Evolutionary conservation across 2,329 filamentous ascomycete genomes (phyloP).

Genomic region (Diplocarpon mali): DNA sequence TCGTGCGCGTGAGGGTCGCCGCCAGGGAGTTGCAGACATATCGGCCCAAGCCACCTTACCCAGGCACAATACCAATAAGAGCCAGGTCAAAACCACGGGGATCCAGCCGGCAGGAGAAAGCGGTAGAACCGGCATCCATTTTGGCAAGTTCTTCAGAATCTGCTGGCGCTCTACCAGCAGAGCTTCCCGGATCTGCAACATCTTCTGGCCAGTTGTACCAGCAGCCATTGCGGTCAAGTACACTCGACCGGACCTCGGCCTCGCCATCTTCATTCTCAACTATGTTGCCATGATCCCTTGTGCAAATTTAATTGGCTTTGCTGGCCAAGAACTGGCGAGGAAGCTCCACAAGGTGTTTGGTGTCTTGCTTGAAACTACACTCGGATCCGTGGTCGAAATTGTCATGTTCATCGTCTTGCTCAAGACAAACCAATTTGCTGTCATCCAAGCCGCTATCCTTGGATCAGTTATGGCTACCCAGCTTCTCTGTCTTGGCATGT

Average conservation of each 20-base stretch:
- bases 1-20: no score
- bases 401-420: conserved; percentile 73
- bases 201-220: conserved; percentile 67
- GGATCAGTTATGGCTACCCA: conserved; percentile 77
- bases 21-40: no score
- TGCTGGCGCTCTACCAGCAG: conserved; percentile 52
- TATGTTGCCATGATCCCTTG: conserved; percentile 71
- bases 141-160: conserved; percentile 51
- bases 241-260: conserved; percentile 41
- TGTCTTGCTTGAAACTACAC: conserved; percentile 48
- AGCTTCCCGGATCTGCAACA: conserved; percentile 53
- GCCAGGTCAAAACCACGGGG: conserved; percentile 18
- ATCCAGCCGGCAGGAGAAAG: conserved; percentile 51
- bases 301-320: conserved; percentile 66
- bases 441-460: conserved; percentile 74
- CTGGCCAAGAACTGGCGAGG: conserved; percentile 58
- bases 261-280: conserved; percentile 57
- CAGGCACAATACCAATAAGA: no score
- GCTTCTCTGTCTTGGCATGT: conserved; percentile 66
- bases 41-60: no score
- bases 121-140: conserved; percentile 54
- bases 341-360: conserved; percentile 67
- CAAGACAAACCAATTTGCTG: conserved; percentile 42
- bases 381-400: conserved; percentile 71
- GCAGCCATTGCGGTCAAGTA: conserved; percentile 56